Evolutionary conservation across 163 green algal species (phyloP).

Genomic region (Chlamydomonas reinhardtii): DNA sequence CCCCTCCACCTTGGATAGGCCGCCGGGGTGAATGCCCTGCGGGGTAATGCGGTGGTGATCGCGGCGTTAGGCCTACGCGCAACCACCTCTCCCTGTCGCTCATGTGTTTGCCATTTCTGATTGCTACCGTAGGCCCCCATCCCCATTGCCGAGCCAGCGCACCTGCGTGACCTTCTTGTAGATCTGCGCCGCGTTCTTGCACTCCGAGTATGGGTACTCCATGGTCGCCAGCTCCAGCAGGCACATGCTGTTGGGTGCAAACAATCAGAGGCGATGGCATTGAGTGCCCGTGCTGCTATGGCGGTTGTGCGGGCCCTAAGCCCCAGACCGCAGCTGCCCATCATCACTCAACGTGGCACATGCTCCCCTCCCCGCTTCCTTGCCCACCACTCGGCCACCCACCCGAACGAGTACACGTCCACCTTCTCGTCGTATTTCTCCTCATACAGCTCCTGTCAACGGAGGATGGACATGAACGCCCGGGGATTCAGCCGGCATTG

Average conservation of each 20-base stretch:
- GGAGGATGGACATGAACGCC: neutral
- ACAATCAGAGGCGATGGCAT: neutral
- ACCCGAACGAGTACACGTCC: slow-evolving; percentile 97
- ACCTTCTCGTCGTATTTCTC: slow-evolving; percentile 99
- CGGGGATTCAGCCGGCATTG: too few relatives aligned
- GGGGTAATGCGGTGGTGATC: neutral
- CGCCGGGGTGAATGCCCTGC: slow-evolving; percentile 89
- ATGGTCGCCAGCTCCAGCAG: slow-evolving; percentile 95
- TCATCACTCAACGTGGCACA: too few relatives aligned
- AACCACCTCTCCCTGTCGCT: too few relatives aligned
- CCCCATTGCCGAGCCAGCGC: too few relatives aligned
- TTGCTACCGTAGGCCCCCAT: too few relatives aligned
- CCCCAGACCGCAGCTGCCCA: too few relatives aligned
- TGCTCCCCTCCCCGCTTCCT: too few relatives aligned
- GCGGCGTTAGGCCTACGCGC: too few relatives aligned
- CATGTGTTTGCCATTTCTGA: too few relatives aligned
- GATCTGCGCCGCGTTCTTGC: slow-evolving; percentile 98
- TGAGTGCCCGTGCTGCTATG: too few relatives aligned
- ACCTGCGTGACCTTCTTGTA: slow-evolving; percentile 98
- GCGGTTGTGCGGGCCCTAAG: too few relatives aligned
- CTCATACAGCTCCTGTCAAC: slow-evolving; percentile 94
- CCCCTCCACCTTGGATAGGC: slow-evolving; percentile 87
- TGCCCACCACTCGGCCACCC: slow-evolving; percentile 54
- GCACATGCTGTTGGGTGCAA: slow-evolving; percentile 78
- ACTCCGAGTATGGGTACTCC: slow-evolving; percentile 98